phyloP scores from a whole-genome alignment of 805 yeast genomes.

The Saturnispora dispora region DNA sequence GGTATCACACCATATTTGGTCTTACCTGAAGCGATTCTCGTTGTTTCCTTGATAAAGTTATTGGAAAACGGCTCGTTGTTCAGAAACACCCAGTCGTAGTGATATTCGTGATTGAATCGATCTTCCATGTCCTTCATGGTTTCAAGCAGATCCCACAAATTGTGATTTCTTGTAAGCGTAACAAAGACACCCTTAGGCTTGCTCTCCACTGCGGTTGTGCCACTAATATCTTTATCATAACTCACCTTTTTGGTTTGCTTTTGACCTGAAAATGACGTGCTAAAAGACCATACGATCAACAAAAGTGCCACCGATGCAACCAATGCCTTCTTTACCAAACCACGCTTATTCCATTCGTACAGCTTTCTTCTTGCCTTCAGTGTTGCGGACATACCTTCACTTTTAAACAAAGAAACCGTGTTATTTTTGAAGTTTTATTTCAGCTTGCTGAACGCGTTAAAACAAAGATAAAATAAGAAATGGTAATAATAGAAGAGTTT shows the following conservation, averaged over 20 bases:
- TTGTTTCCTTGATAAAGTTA: slow-evolving; percentile 61
- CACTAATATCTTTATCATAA: neutral
- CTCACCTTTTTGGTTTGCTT: neutral
- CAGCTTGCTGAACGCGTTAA: neutral
- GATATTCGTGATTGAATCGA: slow-evolving; percentile 68
- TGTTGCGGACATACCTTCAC: slow-evolving; percentile 2
- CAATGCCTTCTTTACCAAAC: neutral
- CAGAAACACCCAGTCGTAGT: slow-evolving; percentile 91
- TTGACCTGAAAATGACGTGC: neutral
- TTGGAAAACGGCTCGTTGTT: slow-evolving; percentile 78
- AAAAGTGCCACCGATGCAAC: neutral
- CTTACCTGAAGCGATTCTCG: slow-evolving; percentile 61
- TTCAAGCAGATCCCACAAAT: slow-evolving; percentile 46
- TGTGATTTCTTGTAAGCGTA: slow-evolving; percentile 65
- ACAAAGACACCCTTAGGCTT: slow-evolving; percentile 54
- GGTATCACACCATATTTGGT: slow-evolving; percentile 75
- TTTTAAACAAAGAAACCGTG: neutral
- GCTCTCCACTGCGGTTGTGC: neutral
- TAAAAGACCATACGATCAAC: neutral
- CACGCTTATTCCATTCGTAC: slow-evolving; percentile 8
- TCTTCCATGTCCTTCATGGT: slow-evolving; percentile 78
- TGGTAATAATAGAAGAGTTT: neutral
- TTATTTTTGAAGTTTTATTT: neutral
- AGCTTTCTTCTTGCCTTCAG: slow-evolving; percentile 5
- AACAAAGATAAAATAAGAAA: neutral